Percentiles rank a stretch among this genome's conserved stretches.
These are phyloP conservation scores for Stephanodiscus minutulus DNA, from an alignment of 108 stramenopile species.

Conservation along the genomic window DNA sequence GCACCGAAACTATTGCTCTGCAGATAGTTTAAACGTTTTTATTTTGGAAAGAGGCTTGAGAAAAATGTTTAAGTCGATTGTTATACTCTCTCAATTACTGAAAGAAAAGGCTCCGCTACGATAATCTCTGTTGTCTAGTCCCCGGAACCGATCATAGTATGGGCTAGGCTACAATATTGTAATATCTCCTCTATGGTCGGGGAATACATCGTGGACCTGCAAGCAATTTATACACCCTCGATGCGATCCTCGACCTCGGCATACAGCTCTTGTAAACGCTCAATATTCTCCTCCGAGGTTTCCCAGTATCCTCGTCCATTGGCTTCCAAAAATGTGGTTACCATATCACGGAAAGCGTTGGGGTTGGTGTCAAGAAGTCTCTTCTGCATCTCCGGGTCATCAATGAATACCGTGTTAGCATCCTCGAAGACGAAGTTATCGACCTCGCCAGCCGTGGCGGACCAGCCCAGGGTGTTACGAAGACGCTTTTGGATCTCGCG, in stretches of 20 bases:
- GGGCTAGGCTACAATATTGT: slow-evolving; percentile 23
- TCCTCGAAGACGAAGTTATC: slow-evolving; percentile 99
- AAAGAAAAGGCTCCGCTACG: slow-evolving; percentile 20
- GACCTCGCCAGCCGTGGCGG: slow-evolving; percentile 96
- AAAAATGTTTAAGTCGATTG: neutral
- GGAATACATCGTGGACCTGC: neutral
- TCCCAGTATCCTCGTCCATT: slow-evolving; percentile 97
- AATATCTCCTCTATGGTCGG: slow-evolving; percentile 2
- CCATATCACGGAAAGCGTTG: slow-evolving; percentile 96
- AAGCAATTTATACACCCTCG: slow-evolving; percentile 86
- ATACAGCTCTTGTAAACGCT: slow-evolving; percentile 94
- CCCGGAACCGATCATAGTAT: slow-evolving; percentile 27
- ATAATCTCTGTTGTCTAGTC: slow-evolving; percentile 24
- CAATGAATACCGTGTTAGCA: slow-evolving; percentile 94
- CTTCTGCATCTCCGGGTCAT: slow-evolving; percentile 94
- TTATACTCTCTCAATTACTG: neutral
- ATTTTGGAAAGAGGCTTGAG: neutral
- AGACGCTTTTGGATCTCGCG: slow-evolving; percentile 98
- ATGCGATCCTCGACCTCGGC: slow-evolving; percentile 97
- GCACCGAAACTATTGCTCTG: too few relatives aligned
- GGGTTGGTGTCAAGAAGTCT: slow-evolving; percentile 94
- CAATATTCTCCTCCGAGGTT: slow-evolving; percentile 93
- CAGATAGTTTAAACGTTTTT: too few relatives aligned
- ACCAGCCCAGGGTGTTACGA: slow-evolving; percentile 98
- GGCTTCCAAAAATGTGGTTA: slow-evolving; percentile 96